phyloP scores from a whole-genome alignment of 2,329 filamentous ascomycete species.

The Lomentospora prolificans region DNA sequence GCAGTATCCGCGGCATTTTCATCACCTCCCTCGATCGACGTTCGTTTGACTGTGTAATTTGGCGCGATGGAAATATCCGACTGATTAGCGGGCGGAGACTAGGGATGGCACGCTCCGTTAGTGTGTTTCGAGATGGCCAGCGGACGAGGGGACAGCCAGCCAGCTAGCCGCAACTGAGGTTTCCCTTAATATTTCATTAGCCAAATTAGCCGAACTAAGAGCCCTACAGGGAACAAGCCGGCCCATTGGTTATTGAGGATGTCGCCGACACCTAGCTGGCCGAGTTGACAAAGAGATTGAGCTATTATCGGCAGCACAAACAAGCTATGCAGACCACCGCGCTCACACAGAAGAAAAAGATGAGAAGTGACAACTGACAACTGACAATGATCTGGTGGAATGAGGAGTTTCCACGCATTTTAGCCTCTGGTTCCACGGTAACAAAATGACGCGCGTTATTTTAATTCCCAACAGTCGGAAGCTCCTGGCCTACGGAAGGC shows the following conservation, averaged over 20 bases:
- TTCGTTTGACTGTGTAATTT: too few relatives aligned
- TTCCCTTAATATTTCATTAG: neutral
- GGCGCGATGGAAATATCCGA: neutral
- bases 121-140: neutral
- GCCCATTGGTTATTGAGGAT: too few relatives aligned
- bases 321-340: too few relatives aligned
- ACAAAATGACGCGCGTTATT: neutral
- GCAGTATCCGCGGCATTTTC: too few relatives aligned
- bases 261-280: too few relatives aligned
- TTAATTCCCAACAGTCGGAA: too few relatives aligned
- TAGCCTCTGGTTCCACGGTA: neutral
- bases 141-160: neutral
- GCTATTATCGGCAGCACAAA: too few relatives aligned
- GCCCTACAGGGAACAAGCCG: too few relatives aligned
- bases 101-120: neutral
- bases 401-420: neutral
- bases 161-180: neutral
- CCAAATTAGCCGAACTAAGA: neutral
- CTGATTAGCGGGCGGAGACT: neutral
- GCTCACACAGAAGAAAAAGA: too few relatives aligned
- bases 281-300: too few relatives aligned
- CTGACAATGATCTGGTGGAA: neutral
- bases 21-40: too few relatives aligned
- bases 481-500: neutral
- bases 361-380: neutral